These are phyloP conservation scores for Henckelia pumila DNA, from an alignment of 257 asterid genomes.

Conservation along the genomic window DNA sequence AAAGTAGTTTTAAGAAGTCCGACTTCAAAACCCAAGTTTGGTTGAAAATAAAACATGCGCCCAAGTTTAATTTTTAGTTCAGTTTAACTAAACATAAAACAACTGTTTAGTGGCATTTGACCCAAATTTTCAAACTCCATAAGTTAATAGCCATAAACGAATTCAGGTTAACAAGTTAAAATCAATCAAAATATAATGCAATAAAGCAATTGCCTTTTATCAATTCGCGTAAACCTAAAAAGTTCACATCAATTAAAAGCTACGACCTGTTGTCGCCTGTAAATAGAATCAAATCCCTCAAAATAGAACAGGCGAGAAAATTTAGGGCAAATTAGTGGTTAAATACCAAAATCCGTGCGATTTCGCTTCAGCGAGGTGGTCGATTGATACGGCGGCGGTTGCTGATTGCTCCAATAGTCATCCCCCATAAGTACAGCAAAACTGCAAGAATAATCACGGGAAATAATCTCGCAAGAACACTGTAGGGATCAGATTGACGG, in stretches of 20 bases:
- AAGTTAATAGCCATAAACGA: not conserved
- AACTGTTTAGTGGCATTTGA: too few species aligned
- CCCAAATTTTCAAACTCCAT: not conserved
- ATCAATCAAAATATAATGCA: not conserved
- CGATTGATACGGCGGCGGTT: constrained; percentile 29
- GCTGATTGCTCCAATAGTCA: constrained; percentile 40
- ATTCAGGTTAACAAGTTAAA: constrained; percentile 1
- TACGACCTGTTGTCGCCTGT: not conserved
- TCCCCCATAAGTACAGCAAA: constrained; percentile 33
- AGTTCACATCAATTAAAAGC: not conserved
- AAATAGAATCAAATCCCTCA: not conserved
- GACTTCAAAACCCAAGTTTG: too few species aligned
- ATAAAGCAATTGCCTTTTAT: not conserved
- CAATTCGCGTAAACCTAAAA: not conserved
- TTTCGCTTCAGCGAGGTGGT: constrained; percentile 43
- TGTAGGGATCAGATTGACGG: constrained; percentile 8
- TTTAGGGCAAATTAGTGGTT: not conserved
- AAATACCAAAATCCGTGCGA: constrained; percentile 43
- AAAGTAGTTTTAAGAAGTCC: too few species aligned
- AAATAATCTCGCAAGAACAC: not conserved
- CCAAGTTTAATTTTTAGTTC: not conserved
- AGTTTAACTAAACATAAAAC: not conserved
- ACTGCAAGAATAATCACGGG: not conserved
- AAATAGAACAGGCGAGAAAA: not conserved
- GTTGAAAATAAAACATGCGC: too few species aligned